These are phyloP conservation scores for Malania oleifera DNA, from an alignment of 164 flowering plant genomes.

Conservation along the genomic window DNA sequence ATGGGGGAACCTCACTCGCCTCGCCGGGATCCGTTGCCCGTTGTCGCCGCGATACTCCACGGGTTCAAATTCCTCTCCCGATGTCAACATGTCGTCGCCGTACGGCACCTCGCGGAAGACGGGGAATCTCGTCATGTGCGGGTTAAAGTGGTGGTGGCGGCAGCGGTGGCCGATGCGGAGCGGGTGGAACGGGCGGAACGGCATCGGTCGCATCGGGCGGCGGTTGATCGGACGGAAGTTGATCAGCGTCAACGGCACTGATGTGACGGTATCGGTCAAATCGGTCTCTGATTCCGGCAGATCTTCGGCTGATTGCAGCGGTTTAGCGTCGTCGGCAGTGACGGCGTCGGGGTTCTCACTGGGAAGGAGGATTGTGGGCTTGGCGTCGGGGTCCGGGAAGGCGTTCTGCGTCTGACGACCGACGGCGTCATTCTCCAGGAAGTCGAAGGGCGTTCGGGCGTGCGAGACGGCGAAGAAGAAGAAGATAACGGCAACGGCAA, in stretches of 20 bases:
- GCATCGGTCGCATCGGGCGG: constrained; percentile 20
- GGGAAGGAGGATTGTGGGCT: constrained; percentile 15
- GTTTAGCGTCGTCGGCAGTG: not conserved
- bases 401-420: not conserved
- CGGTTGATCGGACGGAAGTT: constrained; percentile 39
- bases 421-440: constrained; percentile 9
- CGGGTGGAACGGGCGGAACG: constrained; percentile 7
- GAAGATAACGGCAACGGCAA: constrained; percentile 21
- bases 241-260: constrained; percentile 23
- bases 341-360: constrained; percentile 21
- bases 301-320: not conserved
- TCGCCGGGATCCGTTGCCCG: constrained; percentile 14
- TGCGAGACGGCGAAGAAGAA: constrained; percentile 26
- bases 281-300: not conserved
- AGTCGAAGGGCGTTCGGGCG: constrained; percentile 19
- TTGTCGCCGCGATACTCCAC: constrained; percentile 1
- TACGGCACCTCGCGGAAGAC: constrained; percentile 14
- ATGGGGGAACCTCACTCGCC: constrained; percentile 13
- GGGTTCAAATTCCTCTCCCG: constrained; percentile 9
- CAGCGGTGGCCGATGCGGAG: constrained; percentile 27
- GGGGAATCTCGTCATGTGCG: constrained; percentile 6
- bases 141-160: constrained; percentile 17
- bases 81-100: constrained; percentile 41
- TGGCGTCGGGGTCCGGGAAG: constrained; percentile 13
- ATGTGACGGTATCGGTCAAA: not conserved